Conservation (phyloP, 139 green algal species). For the Volvox africanus region DNA sequence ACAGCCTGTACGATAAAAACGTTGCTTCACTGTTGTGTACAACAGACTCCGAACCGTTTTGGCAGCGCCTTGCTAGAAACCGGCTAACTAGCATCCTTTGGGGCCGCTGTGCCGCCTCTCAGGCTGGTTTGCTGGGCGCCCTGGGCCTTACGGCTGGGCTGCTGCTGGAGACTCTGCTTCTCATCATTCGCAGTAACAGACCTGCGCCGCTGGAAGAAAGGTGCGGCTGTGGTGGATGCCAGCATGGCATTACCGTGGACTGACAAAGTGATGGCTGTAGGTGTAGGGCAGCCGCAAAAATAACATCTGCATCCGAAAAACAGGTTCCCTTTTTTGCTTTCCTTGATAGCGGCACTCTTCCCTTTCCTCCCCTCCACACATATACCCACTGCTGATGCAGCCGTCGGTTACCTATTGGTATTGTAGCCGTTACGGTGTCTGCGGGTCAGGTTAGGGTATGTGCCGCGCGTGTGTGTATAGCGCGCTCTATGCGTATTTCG, state of each 20-base stretch:
- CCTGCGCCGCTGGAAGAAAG: constrained; percentile 53
- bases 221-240: neutral
- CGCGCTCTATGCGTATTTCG: no score
- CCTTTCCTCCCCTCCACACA: neutral
- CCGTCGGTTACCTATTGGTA: no score
- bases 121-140: constrained; percentile 65
- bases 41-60: no score
- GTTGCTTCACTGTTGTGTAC: no score
- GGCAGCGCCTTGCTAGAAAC: neutral
- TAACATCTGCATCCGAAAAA: no score
- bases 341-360: neutral
- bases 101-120: neutral
- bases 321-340: neutral
- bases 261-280: no score
- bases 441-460: no score
- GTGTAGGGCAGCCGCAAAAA: no score
- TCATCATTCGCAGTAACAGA: constrained; percentile 74
- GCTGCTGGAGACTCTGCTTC: constrained; percentile 77
- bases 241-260: neutral
- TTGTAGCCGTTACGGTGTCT: no score
- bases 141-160: constrained; percentile 67
- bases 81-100: no score
- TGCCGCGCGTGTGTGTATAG: no score
- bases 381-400: neutral
- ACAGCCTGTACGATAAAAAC: no score